These are phyloP conservation scores for Dendrobium officinale DNA, from an alignment of 106 monocot genomes.

Conservation along the genomic window DNA sequence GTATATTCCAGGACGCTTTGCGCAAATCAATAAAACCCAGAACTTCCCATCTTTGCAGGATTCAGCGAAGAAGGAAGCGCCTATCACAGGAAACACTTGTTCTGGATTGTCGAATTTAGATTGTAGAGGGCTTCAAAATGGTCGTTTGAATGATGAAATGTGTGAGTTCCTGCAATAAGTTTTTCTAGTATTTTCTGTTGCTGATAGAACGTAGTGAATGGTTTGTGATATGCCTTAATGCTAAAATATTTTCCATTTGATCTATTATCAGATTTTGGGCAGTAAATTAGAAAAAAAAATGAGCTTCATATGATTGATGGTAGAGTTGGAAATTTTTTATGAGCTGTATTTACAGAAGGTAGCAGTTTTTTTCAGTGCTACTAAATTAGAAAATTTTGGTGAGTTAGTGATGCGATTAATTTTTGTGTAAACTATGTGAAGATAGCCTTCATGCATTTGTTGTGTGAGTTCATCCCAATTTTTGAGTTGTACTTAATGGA, in stretches of 20 bases:
- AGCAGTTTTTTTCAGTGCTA: not conserved
- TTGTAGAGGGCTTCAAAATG: not conserved
- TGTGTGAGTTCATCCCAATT: not conserved
- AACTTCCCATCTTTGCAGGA: not conserved
- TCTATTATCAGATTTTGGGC: not conserved
- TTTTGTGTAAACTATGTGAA: not conserved
- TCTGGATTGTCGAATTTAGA: conserved; percentile 6
- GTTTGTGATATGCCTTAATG: too few relatives aligned
- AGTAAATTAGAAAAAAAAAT: not conserved
- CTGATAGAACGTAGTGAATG: not conserved
- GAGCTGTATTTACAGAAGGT: not conserved
- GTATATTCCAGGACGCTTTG: conserved; percentile 13
- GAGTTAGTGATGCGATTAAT: not conserved
- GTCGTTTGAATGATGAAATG: not conserved
- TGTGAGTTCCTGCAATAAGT: not conserved
- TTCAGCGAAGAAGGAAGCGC: conserved; percentile 4
- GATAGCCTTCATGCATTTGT: not conserved
- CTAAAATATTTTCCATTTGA: too few relatives aligned
- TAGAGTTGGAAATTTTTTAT: not conserved
- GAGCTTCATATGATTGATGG: not conserved
- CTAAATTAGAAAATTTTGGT: not conserved
- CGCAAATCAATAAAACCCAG: not conserved
- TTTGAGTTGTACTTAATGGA: not conserved
- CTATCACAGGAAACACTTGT: not conserved
- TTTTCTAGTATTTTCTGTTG: not conserved